phyloP scores from a whole-genome alignment of 2,329 filamentous ascomycete genomes.

The Trichoderma koningii region DNA sequence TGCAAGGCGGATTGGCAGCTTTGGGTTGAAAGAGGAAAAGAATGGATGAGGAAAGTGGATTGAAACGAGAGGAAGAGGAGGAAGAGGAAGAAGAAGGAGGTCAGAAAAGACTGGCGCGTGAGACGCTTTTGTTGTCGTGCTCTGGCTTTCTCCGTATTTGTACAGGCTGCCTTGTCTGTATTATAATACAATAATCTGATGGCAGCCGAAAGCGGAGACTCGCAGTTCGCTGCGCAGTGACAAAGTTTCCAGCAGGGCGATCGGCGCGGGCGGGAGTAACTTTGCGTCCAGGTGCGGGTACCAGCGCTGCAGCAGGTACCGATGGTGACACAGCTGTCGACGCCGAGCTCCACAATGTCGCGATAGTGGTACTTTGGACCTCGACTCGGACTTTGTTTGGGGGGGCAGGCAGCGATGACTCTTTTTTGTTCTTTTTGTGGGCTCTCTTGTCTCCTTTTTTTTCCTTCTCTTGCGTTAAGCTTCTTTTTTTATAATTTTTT shows the following conservation, averaged over 20 bases:
- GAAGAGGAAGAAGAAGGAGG: not conserved
- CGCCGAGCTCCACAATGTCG: conserved; percentile 28
- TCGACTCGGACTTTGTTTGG: no score
- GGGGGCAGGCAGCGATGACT: conserved; percentile 21
- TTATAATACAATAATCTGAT: not conserved
- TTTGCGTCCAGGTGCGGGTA: not conserved
- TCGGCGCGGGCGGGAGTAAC: conserved; percentile 11
- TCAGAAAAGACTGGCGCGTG: conserved; percentile 18
- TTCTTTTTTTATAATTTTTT: conserved; percentile 7
- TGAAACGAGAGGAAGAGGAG: not conserved
- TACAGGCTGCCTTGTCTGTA: not conserved
- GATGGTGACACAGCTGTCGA: conserved; percentile 21
- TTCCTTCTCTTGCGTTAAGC: not conserved
- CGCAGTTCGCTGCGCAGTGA: conserved; percentile 22
- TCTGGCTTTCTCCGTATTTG: conserved; percentile 21
- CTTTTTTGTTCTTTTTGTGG: conserved; percentile 13
- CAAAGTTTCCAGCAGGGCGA: conserved; percentile 6
- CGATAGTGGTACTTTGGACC: not conserved
- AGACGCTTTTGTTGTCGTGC: conserved; percentile 32
- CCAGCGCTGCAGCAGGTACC: not conserved
- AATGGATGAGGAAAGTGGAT: not conserved
- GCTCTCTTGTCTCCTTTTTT: conserved; percentile 6
- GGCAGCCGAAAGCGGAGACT: conserved; percentile 34
- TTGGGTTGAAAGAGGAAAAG: not conserved
- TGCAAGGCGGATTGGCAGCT: not conserved